Percentiles rank a stretch among this genome's conserved stretches.
These are phyloP conservation scores for Bipolaris gigantea DNA, from an alignment of 2,329 filamentous ascomycete genomes.

Conservation along the genomic window DNA sequence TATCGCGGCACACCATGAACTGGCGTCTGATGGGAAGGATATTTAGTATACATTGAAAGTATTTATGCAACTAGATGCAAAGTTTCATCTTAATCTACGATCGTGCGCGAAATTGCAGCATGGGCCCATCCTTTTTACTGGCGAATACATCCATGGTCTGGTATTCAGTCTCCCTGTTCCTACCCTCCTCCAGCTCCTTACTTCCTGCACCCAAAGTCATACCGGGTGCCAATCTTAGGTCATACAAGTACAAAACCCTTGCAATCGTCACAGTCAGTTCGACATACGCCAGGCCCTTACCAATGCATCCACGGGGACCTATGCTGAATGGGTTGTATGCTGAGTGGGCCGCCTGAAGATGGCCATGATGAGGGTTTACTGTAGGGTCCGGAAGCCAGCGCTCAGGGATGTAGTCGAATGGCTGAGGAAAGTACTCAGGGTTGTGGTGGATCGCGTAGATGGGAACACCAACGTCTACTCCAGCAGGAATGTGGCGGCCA, in stretches of 20 bases:
- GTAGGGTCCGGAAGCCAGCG: constrained; percentile 42
- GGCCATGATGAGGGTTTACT: constrained; percentile 33
- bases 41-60: neutral
- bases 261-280: constrained; percentile 68
- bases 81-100: neutral
- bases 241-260: constrained; percentile 63
- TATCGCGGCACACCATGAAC: neutral
- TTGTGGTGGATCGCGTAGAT: constrained; percentile 47
- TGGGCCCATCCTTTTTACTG: constrained; percentile 70
- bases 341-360: constrained; percentile 55
- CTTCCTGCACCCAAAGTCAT: constrained; percentile 37
- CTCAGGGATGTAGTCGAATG: constrained; percentile 44
- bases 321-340: constrained; percentile 77
- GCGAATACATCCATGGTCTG: constrained; percentile 74
- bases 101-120: constrained; percentile 58
- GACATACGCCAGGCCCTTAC: constrained; percentile 68
- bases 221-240: constrained; percentile 50
- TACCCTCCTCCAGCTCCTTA: constrained; percentile 37
- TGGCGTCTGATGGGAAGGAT: no score
- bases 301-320: constrained; percentile 71
- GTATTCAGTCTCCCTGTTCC: constrained; percentile 57
- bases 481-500: constrained; percentile 40
- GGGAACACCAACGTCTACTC: constrained; percentile 43
- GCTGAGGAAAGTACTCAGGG: constrained; percentile 41
- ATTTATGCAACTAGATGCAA: neutral